Evolutionary conservation across 495 filamentous ascomycete species (phyloP), one percentile per base, ranked within the genome.

Genomic region (Cryomyces minteri): DNA sequence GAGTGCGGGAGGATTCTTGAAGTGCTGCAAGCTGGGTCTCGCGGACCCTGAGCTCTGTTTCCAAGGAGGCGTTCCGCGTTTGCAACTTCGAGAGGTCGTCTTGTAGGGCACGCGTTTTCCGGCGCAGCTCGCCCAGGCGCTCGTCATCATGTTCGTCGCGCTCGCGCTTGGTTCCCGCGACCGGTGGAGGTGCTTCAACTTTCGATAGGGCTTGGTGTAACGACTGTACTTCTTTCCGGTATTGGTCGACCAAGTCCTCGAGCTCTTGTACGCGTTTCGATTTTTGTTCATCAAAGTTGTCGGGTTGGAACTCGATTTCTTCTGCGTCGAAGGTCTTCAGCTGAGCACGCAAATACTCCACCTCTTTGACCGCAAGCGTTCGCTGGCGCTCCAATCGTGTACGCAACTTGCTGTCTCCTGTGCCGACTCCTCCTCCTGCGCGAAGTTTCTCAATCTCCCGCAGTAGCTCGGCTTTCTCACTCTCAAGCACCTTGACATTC

Each of bases 321-420:
- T 96, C 92, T 28, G 77, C 73, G 49, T 94, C 88, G 46, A 88
- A 94, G 0, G 81, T 80, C 58, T 93, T 92, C 25, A 95, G 65
- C 54, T 99, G 90, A 4, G 82, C 88, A 11, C 92, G 81, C 6
- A 99, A 70, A 58, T 88, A 90, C 50, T 95, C 84, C 5, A 92
- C 84, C 58, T 99, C 92, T 54, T 94, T 94, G 18, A 84, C 62
- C 4, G 85, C 85, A 4, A 96, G 71, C 5, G 73, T 74, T 46
- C 83, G 79, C 57, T 95, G 88, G 34, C 88, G 69, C 55, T 99
- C 88, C 25, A 87, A 69, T 39, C 80, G 73, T n/a, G 73, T 66
- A 56, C 77, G 82, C 43, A 67, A 68, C 34, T 72, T 71, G 48
- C 57, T 67, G 30, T 80, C 70, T 31, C 58, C 61, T n/a, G 62